Base-by-base conservation (phyloP, 2,329 filamentous ascomycete species). In the Diaporthe destruens region DNA sequence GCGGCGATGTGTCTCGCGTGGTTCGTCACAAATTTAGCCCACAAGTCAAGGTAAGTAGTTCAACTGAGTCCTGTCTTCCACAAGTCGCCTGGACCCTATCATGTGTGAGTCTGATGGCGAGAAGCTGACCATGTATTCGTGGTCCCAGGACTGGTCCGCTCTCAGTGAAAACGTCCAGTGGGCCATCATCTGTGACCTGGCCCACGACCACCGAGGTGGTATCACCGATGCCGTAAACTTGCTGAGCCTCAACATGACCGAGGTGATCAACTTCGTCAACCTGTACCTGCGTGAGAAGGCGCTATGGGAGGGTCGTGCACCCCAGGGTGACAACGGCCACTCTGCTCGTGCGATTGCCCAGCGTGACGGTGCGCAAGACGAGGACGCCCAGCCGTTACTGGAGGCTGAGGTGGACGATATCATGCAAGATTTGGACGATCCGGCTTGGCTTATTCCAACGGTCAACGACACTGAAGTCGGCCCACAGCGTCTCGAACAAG, bases 101-200 rank as follows among this genome's bases (percentile, higher is more conserved):
- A 25, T 25, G 7, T 29, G 11, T 11, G 6, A 8, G 3, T 25
- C 1, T 25, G n/a, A 20, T 16, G 12, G 34, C 14, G 29, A 53
- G 16, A 54, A 42, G 32, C 68, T 71, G 20, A 73, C 32, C 44
- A 32, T 12, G 14, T 20, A 8, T 32, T n/a, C 18, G 20, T 20
- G 12, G 23, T 16, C 25, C 14, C 32, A 73, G 57, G 29, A 71
- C 32, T 80, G 78, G 78, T 14, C 65, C 0, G 56, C 72, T 39
- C 75, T 80, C 14, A 55, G 75, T 6, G 61, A 75, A 23, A 72
- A 73, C 23, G 73, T 77, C 66, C 75, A 78, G 65, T 77, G 75
- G 29, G 71, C 76, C 36, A 76, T 79, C 57, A 23, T 77, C 20
- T 61, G 71, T 25, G 75, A 77, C 23, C 47, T 78, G 51, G 73